Evolutionary conservation across 2,329 filamentous ascomycete genomes (phyloP), one percentile per base, ranked within the genome.

Genomic region (Helminthosporium solani): DNA sequence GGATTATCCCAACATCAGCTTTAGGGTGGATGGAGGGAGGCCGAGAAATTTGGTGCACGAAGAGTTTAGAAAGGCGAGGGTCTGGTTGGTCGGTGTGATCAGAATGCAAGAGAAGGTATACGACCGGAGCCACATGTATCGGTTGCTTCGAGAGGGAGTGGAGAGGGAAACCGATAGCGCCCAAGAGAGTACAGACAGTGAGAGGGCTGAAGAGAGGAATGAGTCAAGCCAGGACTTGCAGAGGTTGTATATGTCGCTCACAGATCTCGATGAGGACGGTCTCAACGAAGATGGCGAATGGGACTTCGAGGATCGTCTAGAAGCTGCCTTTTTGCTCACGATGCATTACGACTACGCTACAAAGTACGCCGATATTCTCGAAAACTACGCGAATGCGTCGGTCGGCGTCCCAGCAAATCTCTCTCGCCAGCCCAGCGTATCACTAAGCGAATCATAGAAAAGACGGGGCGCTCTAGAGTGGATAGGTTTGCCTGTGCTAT

Each of bases 401-500:
- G 20, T 7, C 35, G 35, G n/a, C 19, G n/a, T 16, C 20, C 35
- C 11, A 25, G n/a, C 20, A 21, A 18, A 14, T 23, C 18, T 23
- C 20, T 38, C n/a, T 38, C 35, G 7, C 35, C 35, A 8, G 27
- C 11, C 11, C 35, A 38, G n/a, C 35, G 19, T 5, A 38, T 50
- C 19, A 42, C 44, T 9, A 23, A 20, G 1, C 20, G 4, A 0
- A 52, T 59, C 8, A 8, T 38, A 2, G 19, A 49, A 2, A 55
- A 47, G 20, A 20, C 34, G 2, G 36, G 15, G 7, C 28, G 28
- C 0, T 33, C 38, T 3, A 44, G 38, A 9, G 40, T 63, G 15
- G 57, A 61, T 36, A 43, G 48, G 12, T 61, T 63, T 36, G 57
- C 60, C 2, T 61, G 57, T 39, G 57, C 56, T 3, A 35, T 58